Evolutionary conservation across 306 rosid species (phyloP).

Genomic region (Ammopiptanthus mongolicus): DNA sequence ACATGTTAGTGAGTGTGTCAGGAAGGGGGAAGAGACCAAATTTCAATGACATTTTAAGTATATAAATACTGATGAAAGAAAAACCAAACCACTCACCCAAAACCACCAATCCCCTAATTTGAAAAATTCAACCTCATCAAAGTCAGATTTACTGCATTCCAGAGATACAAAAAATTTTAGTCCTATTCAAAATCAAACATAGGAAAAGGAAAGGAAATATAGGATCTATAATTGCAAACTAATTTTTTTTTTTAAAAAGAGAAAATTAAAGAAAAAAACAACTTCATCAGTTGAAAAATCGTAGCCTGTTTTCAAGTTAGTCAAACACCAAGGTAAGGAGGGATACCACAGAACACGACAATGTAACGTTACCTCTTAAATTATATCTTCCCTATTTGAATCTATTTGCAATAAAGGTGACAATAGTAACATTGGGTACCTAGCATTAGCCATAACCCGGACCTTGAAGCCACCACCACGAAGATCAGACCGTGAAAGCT

Average conservation of each 20-base stretch:
- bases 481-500: too few relatives aligned
- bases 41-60: too few relatives aligned
- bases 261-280: neutral
- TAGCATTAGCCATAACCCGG: slow-evolving; percentile 85
- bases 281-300: neutral
- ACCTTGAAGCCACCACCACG: slow-evolving; percentile 60
- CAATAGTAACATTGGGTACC: slow-evolving; percentile 31
- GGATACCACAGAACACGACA: neutral
- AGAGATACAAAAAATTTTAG: slow-evolving; percentile 17
- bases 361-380: neutral
- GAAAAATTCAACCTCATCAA: slow-evolving; percentile 62
- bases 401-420: neutral
- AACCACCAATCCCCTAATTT: too few relatives aligned
- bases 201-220: neutral
- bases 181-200: neutral
- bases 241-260: neutral
- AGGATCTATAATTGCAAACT: neutral
- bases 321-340: slow-evolving; percentile 8
- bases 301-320: neutral
- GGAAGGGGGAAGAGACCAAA: too few relatives aligned
- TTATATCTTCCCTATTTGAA: neutral
- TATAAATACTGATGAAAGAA: too few relatives aligned
- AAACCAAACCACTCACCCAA: too few relatives aligned
- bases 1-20: too few relatives aligned
- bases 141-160: slow-evolving; percentile 53